Conservation (phyloP, 208 protist genomes). For the Trichomonas vaginalis region DNA sequence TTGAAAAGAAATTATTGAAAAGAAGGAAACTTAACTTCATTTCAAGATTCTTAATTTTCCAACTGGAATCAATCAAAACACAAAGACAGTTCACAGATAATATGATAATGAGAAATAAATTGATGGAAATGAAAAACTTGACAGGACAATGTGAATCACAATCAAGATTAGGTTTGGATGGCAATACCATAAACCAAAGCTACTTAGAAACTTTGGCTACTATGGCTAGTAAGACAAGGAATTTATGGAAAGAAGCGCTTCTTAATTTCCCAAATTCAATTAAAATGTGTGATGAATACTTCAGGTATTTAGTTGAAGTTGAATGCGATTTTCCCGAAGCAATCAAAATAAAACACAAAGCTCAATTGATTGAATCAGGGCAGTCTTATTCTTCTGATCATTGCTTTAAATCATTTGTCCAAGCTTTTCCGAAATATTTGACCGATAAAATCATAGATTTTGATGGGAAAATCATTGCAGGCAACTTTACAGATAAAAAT, state of each 20-base stretch:
- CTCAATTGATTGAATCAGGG: neutral
- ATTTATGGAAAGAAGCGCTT: neutral
- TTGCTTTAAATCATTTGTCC: neutral
- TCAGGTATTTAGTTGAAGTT: neutral
- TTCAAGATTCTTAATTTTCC: neutral
- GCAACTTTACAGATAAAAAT: too few species aligned
- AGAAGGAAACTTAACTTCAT: neutral
- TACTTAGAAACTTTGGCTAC: neutral
- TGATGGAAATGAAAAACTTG: neutral
- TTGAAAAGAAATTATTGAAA: neutral
- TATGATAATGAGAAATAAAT: neutral
- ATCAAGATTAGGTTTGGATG: neutral
- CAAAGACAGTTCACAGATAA: neutral
- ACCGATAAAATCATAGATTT: neutral
- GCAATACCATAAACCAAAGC: neutral
- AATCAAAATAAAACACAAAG: neutral
- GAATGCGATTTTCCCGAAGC: neutral
- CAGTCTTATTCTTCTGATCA: neutral
- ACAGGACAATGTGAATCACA: neutral
- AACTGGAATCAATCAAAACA: neutral
- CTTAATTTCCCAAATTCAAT: neutral
- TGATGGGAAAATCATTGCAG: neutral
- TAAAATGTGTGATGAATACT: neutral
- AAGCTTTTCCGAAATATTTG: neutral
- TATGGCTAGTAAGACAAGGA: too few species aligned